A percentile compares a stretch with the other conserved stretches of the same genome.
phyloP scores from a whole-genome alignment of 352 stramenopile genomes.

The Phytophthora sp. region DNA sequence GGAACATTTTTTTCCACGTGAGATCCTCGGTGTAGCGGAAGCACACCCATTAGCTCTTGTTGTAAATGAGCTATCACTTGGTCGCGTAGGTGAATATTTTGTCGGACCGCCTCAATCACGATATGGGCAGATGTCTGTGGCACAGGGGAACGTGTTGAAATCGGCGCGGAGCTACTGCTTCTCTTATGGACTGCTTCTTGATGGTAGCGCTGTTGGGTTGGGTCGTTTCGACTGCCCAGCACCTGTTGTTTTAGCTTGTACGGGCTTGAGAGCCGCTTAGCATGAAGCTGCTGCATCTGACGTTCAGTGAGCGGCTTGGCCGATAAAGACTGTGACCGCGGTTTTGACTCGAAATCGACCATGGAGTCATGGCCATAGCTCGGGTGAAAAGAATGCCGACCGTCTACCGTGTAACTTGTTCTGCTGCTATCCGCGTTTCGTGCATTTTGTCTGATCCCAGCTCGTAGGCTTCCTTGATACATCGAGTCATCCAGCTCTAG shows the following conservation, averaged over 20 bases:
- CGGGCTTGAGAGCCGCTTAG: constrained; percentile 48
- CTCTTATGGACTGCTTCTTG: constrained; percentile 1
- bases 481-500: constrained; percentile 67
- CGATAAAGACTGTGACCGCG: constrained; percentile 5
- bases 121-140: constrained; percentile 32
- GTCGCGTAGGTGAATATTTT: constrained; percentile 56
- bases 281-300: constrained; percentile 21
- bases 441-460: constrained; percentile 3
- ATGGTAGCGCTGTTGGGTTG: constrained; percentile 1
- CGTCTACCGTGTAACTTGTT: not conserved
- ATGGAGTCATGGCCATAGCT: constrained; percentile 17
- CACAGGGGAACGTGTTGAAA: not conserved
- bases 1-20: constrained; percentile 33
- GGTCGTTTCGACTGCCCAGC: constrained; percentile 40
- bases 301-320: constrained; percentile 6
- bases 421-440: not conserved
- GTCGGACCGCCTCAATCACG: constrained; percentile 52
- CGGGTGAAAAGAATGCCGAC: constrained; percentile 4
- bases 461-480: constrained; percentile 20
- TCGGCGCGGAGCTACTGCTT: not conserved
- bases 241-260: constrained; percentile 75
- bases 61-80: constrained; percentile 51
- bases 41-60: constrained; percentile 34
- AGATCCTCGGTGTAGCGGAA: constrained; percentile 26
- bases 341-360: constrained; percentile 12